Evolutionary conservation across 176 grass and related monocot genomes (phyloP), one percentile per base, ranked within the genome.

Genomic region (Tuctoria greenei): DNA sequence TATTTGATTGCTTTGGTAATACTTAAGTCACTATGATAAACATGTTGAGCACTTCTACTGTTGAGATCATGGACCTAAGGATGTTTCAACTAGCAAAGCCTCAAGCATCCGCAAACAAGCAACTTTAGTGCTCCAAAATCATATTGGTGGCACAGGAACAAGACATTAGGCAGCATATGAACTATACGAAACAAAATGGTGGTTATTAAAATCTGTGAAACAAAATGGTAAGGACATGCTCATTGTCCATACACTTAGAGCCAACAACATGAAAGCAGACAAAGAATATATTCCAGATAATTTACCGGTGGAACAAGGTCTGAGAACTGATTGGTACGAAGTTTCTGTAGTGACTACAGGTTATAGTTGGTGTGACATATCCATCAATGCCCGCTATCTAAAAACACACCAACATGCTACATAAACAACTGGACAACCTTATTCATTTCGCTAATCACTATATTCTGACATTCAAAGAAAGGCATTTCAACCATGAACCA

Each of bases 321-420:
- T 3, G 44, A 31, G 4, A 37, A 10, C 15, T 20, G 6, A 54
- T 16, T 15, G 5, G 24, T 16, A 16, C 57, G 17, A 28, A 10
- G 56, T 28, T 71, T 70, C 44, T 42, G 20, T 0, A 24, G 17
- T 34, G 6, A 71, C 27, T 76, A 65, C 38, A 71, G 3, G 18
- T 64, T 18, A 42, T 37, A 31, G 14, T 2, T 35, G 17, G 49
- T 66, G n/a, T 86, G 77, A 23, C 11, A 41, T 71, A 28, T 72
- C n/a, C 10, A 20, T 59, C 20, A n/a, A 39, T 67, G 51, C 8
- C 44, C 46, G 20, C 39, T 31, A 39, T 41, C 23, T 40, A 66
- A 25, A 54, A 77, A 31, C 8, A 37, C 18, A 28, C 7, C 31
- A 77, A 50, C 57, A 58, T 52, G 12, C 38, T 41, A 50, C n/a